These are phyloP conservation scores for Septoria petroselini DNA, from an alignment of 2,329 filamentous ascomycete species.

Conservation along the genomic window DNA sequence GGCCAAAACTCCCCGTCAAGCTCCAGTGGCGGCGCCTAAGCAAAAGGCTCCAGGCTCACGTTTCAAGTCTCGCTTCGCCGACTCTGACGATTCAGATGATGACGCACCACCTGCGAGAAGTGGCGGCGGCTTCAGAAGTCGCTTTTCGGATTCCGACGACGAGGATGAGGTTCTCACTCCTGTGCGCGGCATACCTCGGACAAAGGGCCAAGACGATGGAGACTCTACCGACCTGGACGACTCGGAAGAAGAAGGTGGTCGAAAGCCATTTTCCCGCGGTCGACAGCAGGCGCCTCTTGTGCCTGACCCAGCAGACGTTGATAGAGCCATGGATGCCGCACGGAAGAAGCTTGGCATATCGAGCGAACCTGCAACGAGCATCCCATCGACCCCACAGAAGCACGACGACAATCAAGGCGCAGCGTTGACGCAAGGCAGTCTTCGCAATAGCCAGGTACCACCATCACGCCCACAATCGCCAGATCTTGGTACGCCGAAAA, in stretches of 20 bases:
- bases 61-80: conserved; percentile 59
- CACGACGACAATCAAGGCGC: conserved; percentile 33
- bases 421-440: conserved; percentile 39
- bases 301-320: conserved; percentile 37
- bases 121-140: conserved; percentile 42
- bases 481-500: conserved; percentile 25
- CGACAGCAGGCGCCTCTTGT: conserved; percentile 34
- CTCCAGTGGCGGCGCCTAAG: conserved; percentile 7
- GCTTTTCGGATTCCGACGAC: conserved; percentile 51
- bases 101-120: conserved; percentile 25
- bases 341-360: conserved; percentile 34
- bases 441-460: conserved; percentile 43
- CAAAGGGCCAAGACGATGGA: conserved; percentile 54
- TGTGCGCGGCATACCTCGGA: conserved; percentile 60
- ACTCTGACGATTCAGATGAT: conserved; percentile 60
- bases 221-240: conserved; percentile 54
- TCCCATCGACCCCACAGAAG: conserved; percentile 14
- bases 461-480: conserved; percentile 49
- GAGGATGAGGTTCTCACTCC: conserved; percentile 55
- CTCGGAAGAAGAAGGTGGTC: conserved; percentile 39
- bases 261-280: conserved; percentile 42
- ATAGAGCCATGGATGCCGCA: conserved; percentile 40
- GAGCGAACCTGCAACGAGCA: conserved; percentile 2
- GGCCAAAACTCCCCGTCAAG: conserved; percentile 9
- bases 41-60: conserved; percentile 17